A percentile compares a stretch with the other conserved stretches of the same genome.
Conservation (phyloP, 129 eudicot species). For the Flaveria sonorensis region DNA sequence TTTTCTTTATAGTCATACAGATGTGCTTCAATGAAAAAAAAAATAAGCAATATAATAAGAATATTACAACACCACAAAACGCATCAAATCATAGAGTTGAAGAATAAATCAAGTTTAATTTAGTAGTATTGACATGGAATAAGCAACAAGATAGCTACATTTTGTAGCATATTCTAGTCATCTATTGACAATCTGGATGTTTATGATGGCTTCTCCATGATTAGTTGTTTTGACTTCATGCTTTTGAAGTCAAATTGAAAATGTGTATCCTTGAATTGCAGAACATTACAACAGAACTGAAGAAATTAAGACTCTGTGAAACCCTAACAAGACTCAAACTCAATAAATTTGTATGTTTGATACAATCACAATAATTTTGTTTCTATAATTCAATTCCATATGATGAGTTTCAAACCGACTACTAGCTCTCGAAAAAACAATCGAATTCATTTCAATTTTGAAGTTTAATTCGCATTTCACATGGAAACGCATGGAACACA, state of each 20-base stretch:
- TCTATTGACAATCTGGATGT: not conserved
- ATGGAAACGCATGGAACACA: not conserved
- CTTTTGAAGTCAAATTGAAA: not conserved
- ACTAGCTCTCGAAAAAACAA: no score
- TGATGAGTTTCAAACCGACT: no score
- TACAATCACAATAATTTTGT: not conserved
- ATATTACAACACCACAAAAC: not conserved
- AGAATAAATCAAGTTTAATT: not conserved
- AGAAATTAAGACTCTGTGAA: not conserved
- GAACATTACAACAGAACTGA: not conserved
- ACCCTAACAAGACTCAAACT: slow-evolving; percentile 1
- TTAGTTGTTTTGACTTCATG: not conserved
- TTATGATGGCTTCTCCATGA: not conserved
- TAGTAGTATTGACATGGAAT: not conserved
- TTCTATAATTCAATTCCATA: not conserved
- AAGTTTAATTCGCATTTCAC: not conserved
- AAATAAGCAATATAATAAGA: not conserved
- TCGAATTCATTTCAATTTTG: not conserved
- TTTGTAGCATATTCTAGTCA: slow-evolving; percentile 13
- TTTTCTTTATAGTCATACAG: not conserved
- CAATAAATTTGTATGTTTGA: not conserved
- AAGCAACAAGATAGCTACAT: slow-evolving; percentile 14
- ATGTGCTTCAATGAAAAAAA: not conserved
- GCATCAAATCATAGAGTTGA: slow-evolving; percentile 8
- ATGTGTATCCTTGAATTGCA: not conserved